These are phyloP conservation scores for Ajuga chamaepitys DNA, from an alignment of 257 asterid genomes.

Conservation along the genomic window DNA sequence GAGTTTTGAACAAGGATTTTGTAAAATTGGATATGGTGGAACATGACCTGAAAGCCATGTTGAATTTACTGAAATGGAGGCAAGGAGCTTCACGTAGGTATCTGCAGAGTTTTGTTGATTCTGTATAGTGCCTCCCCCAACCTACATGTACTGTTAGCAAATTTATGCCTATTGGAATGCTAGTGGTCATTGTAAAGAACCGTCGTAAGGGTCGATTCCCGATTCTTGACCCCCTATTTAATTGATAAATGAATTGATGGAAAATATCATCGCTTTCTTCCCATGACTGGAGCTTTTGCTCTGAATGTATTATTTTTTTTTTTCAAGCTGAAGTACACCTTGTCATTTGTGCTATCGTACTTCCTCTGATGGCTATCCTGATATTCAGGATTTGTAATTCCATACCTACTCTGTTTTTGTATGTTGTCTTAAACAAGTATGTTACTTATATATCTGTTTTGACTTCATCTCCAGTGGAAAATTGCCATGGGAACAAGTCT, in stretches of 20 bases:
- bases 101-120: constrained; percentile 1
- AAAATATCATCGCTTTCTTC: background rate
- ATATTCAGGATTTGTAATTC: background rate
- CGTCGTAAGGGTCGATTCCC: background rate
- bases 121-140: too few species aligned
- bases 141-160: too few species aligned
- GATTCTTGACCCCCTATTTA: background rate
- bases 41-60: background rate
- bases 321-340: background rate
- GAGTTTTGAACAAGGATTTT: background rate
- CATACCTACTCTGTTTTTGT: background rate
- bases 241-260: background rate
- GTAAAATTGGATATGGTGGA: background rate
- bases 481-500: constrained; percentile 91
- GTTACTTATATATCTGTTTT: constrained; percentile 6
- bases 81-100: background rate
- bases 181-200: background rate
- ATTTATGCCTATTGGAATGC: background rate
- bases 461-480: constrained; percentile 59
- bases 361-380: background rate
- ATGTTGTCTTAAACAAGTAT: constrained; percentile 1
- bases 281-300: background rate
- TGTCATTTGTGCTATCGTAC: background rate
- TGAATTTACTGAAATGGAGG: background rate
- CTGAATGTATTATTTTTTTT: background rate